These are phyloP conservation scores for Fusarium setosum DNA, from an alignment of 2,329 filamentous ascomycete genomes.

Conservation along the genomic window DNA sequence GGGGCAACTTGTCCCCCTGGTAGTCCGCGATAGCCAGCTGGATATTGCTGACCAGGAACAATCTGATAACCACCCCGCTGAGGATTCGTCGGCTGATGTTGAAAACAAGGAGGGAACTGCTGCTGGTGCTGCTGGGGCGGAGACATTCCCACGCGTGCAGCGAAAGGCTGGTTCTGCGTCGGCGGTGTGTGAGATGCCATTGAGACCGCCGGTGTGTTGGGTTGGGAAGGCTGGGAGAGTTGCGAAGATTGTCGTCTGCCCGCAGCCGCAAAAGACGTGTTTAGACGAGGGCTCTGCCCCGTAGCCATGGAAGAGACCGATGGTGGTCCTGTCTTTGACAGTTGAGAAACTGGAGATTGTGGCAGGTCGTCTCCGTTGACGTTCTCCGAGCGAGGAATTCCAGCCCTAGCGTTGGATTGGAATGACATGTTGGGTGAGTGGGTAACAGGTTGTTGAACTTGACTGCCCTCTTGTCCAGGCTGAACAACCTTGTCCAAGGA, in stretches of 20 bases:
- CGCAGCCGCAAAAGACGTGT: conserved; percentile 16
- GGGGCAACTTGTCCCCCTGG: conserved; percentile 17
- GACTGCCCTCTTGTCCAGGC: conserved; percentile 9
- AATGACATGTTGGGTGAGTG: conserved; percentile 32
- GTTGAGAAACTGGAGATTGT: conserved; percentile 39
- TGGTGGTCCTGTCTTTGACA: conserved; percentile 35
- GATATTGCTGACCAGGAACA: conserved; percentile 25
- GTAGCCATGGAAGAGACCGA: conserved; percentile 40
- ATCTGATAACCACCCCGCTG: conserved; percentile 24
- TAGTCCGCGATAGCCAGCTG: conserved; percentile 8
- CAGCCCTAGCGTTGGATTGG: conserved; percentile 13
- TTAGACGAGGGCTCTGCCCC: conserved; percentile 39
- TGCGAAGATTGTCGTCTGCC: conserved; percentile 29
- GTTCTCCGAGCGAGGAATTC: conserved; percentile 15
- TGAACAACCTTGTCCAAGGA: conserved; percentile 36
- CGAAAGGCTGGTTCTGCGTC: conserved; percentile 24
- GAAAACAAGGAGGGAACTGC: conserved; percentile 17
- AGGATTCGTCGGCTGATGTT: conserved; percentile 16
- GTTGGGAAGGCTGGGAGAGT: conserved; percentile 9
- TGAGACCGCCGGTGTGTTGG: conserved; percentile 23
- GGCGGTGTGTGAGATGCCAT: conserved; percentile 24
- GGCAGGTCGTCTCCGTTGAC: conserved; percentile 28
- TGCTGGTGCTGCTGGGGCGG: conserved; percentile 28
- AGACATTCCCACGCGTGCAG: conserved; percentile 20
- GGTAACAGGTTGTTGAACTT: conserved; percentile 23